Conservation (phyloP, 176 grass and related monocot genomes). For the Phyllostachys edulis region DNA sequence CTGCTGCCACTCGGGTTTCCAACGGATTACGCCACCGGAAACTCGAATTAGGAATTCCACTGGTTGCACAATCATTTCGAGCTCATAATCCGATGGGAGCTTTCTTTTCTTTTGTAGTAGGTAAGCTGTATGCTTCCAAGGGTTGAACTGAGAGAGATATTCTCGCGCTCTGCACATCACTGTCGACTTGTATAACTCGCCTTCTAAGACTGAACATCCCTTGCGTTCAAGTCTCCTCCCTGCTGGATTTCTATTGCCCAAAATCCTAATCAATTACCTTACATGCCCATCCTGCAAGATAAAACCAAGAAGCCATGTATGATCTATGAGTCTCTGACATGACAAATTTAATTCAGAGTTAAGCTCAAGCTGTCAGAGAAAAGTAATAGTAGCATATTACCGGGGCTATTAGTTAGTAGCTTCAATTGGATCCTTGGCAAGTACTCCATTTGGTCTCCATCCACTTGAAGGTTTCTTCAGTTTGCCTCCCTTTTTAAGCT, state of each 20-base stretch:
- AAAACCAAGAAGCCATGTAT: not conserved
- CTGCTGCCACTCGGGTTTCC: constrained; percentile 10
- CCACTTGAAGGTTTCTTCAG: constrained; percentile 31
- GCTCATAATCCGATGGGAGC: not conserved
- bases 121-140: constrained; percentile 35
- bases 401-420: not conserved
- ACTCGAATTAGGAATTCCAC: constrained; percentile 1
- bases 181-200: constrained; percentile 51
- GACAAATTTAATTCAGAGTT: constrained; percentile 6
- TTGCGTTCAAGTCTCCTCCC: constrained; percentile 58
- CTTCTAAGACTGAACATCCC: constrained; percentile 50
- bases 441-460: constrained; percentile 39
- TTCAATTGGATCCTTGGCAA: constrained; percentile 18
- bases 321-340: not conserved
- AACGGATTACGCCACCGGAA: constrained; percentile 36
- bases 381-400: not conserved
- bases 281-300: not conserved
- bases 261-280: not conserved
- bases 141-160: constrained; percentile 1
- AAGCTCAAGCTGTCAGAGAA: not conserved
- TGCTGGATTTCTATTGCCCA: not conserved
- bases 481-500: constrained; percentile 55
- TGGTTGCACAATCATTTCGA: constrained; percentile 14
- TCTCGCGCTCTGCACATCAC: not conserved
- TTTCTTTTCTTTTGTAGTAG: constrained; percentile 49